These are phyloP conservation scores for Gossypium davidsonii DNA, from an alignment of 441 rosid genomes.

Conservation along the genomic window DNA sequence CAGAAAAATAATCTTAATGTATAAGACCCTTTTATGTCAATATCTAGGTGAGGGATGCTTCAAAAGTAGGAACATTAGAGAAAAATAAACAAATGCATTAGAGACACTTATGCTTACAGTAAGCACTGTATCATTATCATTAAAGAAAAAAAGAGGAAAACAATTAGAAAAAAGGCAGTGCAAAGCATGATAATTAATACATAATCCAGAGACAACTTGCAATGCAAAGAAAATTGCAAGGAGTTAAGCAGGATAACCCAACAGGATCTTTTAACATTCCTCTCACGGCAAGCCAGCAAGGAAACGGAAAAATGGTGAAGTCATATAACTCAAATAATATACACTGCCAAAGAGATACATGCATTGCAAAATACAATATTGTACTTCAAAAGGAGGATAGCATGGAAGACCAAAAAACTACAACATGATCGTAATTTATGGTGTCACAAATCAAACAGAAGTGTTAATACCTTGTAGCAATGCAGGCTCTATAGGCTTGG, in stretches of 20 bases:
- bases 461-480: constrained; percentile 25
- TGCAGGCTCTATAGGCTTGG: constrained; percentile 28
- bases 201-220: not conserved
- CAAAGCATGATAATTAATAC: not conserved
- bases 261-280: not conserved
- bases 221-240: not conserved
- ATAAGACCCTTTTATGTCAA: not conserved
- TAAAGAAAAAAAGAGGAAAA: not conserved
- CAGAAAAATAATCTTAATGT: not conserved
- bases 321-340: not conserved
- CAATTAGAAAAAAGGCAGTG: not conserved
- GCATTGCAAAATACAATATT: not conserved
- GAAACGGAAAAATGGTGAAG: too few species aligned
- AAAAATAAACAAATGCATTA: not conserved
- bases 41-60: not conserved
- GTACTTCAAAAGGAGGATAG: not conserved
- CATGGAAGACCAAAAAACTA: not conserved
- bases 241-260: not conserved
- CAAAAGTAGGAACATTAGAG: not conserved
- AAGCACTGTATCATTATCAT: not conserved
- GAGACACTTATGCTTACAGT: not conserved
- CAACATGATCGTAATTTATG: too few species aligned
- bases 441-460: not conserved
- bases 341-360: not conserved
- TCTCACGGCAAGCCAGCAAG: not conserved